Evolutionary conservation across 2,329 filamentous ascomycete species (phyloP).

Genomic region (Aspergillus carbonarius): DNA sequence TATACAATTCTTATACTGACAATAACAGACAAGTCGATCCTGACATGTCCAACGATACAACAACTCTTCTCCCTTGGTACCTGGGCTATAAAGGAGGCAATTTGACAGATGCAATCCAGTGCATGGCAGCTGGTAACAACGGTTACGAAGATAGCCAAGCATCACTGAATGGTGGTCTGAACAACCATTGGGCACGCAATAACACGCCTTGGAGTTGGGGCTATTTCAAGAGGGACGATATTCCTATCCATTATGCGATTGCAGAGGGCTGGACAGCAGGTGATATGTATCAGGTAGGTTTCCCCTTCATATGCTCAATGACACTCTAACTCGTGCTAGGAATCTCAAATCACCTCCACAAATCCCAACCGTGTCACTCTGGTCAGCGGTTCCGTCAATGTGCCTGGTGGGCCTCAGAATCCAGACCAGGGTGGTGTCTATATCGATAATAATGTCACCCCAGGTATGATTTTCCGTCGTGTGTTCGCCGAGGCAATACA

Average conservation of each 20-base stretch:
- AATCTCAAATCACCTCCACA: slow-evolving; percentile 53
- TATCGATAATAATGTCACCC: slow-evolving; percentile 54
- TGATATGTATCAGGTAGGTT: slow-evolving; percentile 55
- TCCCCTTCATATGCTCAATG: neutral
- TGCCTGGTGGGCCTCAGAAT: slow-evolving; percentile 47
- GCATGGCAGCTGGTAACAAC: slow-evolving; percentile 54
- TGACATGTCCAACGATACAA: slow-evolving; percentile 41
- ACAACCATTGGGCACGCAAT: slow-evolving; percentile 55
- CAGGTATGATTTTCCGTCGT: slow-evolving; percentile 31
- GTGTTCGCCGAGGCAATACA: neutral
- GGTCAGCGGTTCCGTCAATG: slow-evolving; percentile 54
- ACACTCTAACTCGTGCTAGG: slow-evolving; percentile 25
- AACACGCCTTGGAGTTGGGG: slow-evolving; percentile 57
- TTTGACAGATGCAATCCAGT: slow-evolving; percentile 54
- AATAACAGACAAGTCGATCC: slow-evolving; percentile 37
- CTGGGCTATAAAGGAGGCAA: slow-evolving; percentile 56
- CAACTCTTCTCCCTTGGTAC: slow-evolving; percentile 54
- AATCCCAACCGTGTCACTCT: slow-evolving; percentile 55
- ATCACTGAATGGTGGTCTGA: slow-evolving; percentile 52
- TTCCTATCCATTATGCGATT: slow-evolving; percentile 57
- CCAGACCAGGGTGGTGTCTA: slow-evolving; percentile 48
- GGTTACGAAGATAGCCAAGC: slow-evolving; percentile 54
- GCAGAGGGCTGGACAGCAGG: slow-evolving; percentile 56
- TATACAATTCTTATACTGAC: neutral
- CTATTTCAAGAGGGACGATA: slow-evolving; percentile 51